Conservation (phyloP, 208 protist genomes). For the Leishmania amazonensis region DNA sequence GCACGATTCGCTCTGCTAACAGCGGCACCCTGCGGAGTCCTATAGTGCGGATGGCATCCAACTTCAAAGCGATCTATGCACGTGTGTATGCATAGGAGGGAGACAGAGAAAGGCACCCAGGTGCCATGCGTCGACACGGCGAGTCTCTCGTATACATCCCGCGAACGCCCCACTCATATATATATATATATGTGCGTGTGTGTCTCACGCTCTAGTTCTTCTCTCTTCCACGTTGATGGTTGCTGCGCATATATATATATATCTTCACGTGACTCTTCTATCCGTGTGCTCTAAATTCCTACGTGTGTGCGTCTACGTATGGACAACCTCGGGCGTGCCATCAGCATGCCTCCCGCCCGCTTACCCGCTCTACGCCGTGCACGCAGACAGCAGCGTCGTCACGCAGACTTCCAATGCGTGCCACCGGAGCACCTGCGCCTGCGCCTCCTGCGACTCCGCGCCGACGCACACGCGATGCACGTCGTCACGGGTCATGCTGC, state of each 20-base stretch:
- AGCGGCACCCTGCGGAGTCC: not conserved
- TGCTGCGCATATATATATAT: not conserved
- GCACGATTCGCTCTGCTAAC: not conserved
- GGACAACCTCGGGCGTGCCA: not conserved
- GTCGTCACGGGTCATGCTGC: constrained; percentile 20
- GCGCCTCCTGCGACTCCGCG: constrained; percentile 3
- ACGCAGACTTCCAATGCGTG: constrained; percentile 57
- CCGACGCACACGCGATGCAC: constrained; percentile 2
- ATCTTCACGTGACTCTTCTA: not conserved
- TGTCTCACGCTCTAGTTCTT: not conserved
- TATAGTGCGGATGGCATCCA: not conserved
- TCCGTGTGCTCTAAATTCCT: not conserved
- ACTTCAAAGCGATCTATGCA: not conserved
- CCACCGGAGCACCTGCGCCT: constrained; percentile 23
- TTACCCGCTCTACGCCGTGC: constrained; percentile 32
- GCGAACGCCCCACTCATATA: not conserved
- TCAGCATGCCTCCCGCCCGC: not conserved
- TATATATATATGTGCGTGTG: no score
- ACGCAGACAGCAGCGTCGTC: constrained; percentile 51
- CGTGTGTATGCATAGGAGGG: not conserved
- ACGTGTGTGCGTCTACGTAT: not conserved
- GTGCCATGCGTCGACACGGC: not conserved
- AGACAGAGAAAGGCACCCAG: not conserved
- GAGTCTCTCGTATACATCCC: not conserved
- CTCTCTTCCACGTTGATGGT: not conserved